Evolutionary conservation across 2,329 filamentous ascomycete species (phyloP), one percentile per base, ranked within the genome.

Genomic region (Orbilia oligospora): DNA sequence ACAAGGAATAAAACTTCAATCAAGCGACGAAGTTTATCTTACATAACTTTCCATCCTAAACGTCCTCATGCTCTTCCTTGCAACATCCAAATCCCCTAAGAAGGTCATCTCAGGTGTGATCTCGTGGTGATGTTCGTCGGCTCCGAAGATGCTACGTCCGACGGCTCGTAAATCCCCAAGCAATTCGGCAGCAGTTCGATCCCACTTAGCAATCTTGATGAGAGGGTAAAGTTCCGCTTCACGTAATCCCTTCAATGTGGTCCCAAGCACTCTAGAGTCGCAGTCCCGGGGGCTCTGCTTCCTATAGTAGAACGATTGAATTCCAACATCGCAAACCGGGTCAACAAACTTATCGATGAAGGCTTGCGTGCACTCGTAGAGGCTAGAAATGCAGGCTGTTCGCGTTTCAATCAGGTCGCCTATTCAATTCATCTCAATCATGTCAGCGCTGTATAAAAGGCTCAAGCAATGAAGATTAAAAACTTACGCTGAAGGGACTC

Each of bases 281-380:
- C 76, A 79, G 63, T 79, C 76, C 20, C 69, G 64, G n/a, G 76
- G 76, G 56, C 68, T 79, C 33, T 79, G 76, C 33, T 79, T 79
- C 22, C 76, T 58, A 41, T 79, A 79, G 46, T 79, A 79, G 69
- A 72, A 79, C 6, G 76, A 72, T 53, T 77, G 73, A 8, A 71
- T 55, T n/a, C 73, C 73, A 9, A 79, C 76, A 20, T 79, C 76
- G 64, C 76, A 79, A 8, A 79, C 76, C 0, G 64, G 53, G 36
- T 79, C 76, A 5, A 79, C 76, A 20, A 72, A 79, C 30, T 79
- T 79, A 36, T 79, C 76, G 53, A 79, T 73, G 24, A 79, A 79
- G 20, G 65, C 65, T 61, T 79, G 76, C 6, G 76, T 79, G 69
- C 76, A 73, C 0, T 79, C 65, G 33, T 79, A 68, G 20, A 79